Percentiles rank a stretch among this genome's conserved stretches.
phyloP scores from a whole-genome alignment of 139 green algal genomes.

The Chlamydomonas eustigma region DNA sequence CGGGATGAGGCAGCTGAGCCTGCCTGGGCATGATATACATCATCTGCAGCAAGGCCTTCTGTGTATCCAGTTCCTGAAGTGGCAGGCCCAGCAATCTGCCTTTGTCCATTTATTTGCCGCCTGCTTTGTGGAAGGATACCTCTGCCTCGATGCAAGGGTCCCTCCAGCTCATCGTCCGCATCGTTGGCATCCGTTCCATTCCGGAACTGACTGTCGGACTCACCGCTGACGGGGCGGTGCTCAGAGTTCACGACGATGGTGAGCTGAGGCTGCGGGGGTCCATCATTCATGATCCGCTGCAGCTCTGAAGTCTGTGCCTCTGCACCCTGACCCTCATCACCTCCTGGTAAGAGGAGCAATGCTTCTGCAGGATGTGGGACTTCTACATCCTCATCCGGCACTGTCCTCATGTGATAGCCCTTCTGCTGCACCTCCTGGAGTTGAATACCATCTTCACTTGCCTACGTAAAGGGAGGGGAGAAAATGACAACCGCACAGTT shows the following conservation, averaged over 20 bases:
- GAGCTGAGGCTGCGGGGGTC: conserved; percentile 1
- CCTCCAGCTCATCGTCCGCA: conserved; percentile 1
- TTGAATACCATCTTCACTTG: neutral
- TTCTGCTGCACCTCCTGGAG: neutral
- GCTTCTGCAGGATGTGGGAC: neutral
- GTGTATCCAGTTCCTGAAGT: neutral
- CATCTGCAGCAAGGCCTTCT: neutral
- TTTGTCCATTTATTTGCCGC: neutral
- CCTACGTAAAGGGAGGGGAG: neutral
- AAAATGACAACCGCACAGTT: too few relatives aligned
- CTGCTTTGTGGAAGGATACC: neutral
- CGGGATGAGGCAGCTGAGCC: neutral
- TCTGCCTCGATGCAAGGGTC: neutral
- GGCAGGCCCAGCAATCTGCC: neutral
- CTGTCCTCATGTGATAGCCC: neutral
- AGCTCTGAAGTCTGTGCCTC: neutral
- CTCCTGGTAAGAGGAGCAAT: neutral
- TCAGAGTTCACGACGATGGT: conserved; percentile 5
- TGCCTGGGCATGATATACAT: neutral
- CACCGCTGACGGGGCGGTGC: neutral
- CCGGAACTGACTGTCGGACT: neutral
- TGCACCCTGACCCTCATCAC: neutral
- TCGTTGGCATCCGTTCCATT: conserved; percentile 1
- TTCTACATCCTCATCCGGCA: neutral
- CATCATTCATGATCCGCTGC: neutral